Base-by-base conservation (phyloP, 805 yeast genomes). In the Zygoascus ofunaensis region DNA sequence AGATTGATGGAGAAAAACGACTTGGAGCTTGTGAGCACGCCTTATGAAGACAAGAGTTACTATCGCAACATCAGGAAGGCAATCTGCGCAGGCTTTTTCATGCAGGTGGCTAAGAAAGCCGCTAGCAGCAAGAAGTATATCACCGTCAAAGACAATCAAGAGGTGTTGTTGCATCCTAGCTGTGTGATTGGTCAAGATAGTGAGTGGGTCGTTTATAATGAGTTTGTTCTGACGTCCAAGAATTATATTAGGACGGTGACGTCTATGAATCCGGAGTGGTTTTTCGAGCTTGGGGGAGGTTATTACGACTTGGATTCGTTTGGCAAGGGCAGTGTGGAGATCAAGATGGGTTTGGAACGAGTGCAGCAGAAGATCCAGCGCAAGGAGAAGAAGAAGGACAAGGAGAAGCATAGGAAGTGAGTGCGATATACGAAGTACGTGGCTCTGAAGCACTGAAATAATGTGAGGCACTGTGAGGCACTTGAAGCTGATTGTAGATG, bases 61-160 rank as follows among this genome's bases (percentile, higher is more conserved):
- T 81, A 80, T 63, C 79, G 75, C 54, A 82, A 86, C 56, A 80
- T 92, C 51, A 74, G 94, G 46, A 84, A 82, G 62, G 95, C 97
- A 0, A 65, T 92, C 47, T 74, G 86, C 3, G 76, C 86, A n/a
- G 98, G 98, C 1, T 89, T 87, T 63, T 92, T 92, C 70, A 89
- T 92, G 97, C 98, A 92, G 69, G 94, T 85, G 44, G 97, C 97
- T 28, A 92, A 89, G 68, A 86, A 85, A 70, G 79, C 77, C 68
- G 80, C 86, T 33, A 73, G 76, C 35, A 50, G 62, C 24, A 59
- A 60, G 45, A 71, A 73, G 20, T 90, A 82, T 62, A 74, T 84
- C 55, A 92, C 98, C 0, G 83, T 89, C 41, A 87, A 87, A 65
- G 98, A 92, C 64, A 87, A 89, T 59, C 98, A 92, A 69, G 97